These are phyloP conservation scores for Salix koriyanagi DNA, from an alignment of 345 rosid species.

Conservation along the genomic window DNA sequence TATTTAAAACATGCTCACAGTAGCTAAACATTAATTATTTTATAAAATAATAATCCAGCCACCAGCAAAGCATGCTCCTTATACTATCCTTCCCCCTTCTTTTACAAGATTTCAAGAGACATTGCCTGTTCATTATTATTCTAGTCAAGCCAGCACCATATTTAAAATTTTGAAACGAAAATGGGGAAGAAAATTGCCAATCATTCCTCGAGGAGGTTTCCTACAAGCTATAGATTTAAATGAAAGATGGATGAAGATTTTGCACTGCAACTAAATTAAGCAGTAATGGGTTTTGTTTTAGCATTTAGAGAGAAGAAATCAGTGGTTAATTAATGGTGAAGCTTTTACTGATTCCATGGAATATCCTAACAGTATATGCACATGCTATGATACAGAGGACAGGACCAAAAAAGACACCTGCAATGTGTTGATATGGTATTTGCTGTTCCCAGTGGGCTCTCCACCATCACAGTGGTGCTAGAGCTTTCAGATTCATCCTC, in stretches of 20 bases:
- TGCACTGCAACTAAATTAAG: background rate
- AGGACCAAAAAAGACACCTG: slow-evolving; percentile 4
- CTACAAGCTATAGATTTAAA: background rate
- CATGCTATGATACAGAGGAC: background rate
- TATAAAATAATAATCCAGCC: too few species aligned
- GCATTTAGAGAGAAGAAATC: background rate
- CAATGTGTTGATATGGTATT: slow-evolving; percentile 19
- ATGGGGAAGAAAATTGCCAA: background rate
- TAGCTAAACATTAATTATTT: too few species aligned
- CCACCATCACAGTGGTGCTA: background rate
- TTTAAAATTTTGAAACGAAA: background rate
- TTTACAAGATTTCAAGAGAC: background rate
- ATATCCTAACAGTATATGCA: slow-evolving; percentile 27
- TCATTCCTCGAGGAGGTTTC: background rate
- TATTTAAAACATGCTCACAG: too few species aligned
- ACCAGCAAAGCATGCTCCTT: too few species aligned
- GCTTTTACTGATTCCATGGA: slow-evolving; percentile 5
- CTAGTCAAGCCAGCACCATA: background rate
- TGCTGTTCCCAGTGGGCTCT: slow-evolving; percentile 24
- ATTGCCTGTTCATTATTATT: background rate
- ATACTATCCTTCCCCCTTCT: too few species aligned
- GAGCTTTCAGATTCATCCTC: slow-evolving; percentile 7
- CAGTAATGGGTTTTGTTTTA: background rate
- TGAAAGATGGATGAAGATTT: background rate
- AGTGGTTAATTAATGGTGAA: background rate